phyloP scores from a whole-genome alignment of 192 early-diverging fungal genomes.

The Gigaspora rosea region DNA sequence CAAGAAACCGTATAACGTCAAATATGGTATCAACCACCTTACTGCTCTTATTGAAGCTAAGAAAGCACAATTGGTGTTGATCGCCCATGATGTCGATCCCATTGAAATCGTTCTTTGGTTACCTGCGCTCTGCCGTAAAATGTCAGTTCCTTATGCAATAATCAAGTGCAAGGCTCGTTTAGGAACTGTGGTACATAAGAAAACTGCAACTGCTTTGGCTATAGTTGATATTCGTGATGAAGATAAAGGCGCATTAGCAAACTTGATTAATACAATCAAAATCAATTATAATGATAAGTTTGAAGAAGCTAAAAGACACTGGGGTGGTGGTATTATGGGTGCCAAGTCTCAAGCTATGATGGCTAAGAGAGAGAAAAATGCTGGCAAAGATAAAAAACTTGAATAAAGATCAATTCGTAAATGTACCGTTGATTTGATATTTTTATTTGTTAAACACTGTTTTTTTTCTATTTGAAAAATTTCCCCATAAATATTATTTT shows the following conservation, averaged over 20 bases:
- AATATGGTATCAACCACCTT: constrained; percentile 99
- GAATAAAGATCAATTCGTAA: neutral
- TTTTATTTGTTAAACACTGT: too few species aligned
- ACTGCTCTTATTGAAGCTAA: constrained; percentile 97
- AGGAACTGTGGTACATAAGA: constrained; percentile 99
- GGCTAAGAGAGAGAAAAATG: constrained; percentile 56
- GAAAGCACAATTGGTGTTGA: constrained; percentile 98
- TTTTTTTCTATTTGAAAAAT: too few species aligned
- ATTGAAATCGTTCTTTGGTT: constrained; percentile 99
- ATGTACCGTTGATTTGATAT: neutral
- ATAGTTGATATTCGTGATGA: constrained; percentile 91
- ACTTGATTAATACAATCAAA: constrained; percentile 90
- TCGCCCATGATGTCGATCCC: constrained; percentile 99
- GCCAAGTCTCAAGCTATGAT: constrained; percentile 85
- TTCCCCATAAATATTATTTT: too few species aligned
- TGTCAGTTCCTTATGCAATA: constrained; percentile 99
- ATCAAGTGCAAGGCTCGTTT: constrained; percentile 99
- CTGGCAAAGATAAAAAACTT: constrained; percentile 17
- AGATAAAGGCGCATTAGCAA: constrained; percentile 91
- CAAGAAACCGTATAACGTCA: constrained; percentile 95
- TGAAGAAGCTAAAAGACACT: constrained; percentile 85
- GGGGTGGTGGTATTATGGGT: constrained; percentile 99
- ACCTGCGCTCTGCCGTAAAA: constrained; percentile 99
- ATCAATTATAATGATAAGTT: constrained; percentile 95
- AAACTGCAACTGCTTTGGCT: constrained; percentile 97